These are phyloP conservation scores for Penicillium oxalicum DNA, from an alignment of 2,329 filamentous ascomycete genomes.

Conservation along the genomic window DNA sequence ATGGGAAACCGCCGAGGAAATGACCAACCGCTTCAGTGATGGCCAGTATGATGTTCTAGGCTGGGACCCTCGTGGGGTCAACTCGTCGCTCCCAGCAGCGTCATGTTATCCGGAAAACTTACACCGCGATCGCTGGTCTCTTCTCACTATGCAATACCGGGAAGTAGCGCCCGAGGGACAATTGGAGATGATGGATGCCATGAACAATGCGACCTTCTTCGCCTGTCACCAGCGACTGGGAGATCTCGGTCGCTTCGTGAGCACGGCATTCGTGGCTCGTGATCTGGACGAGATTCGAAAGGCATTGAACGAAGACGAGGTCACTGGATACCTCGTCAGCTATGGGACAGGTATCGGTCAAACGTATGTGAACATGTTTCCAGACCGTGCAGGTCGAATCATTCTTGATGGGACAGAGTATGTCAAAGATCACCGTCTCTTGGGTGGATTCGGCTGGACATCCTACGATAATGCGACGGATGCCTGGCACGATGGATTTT, in stretches of 20 bases:
- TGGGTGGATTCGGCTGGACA: constrained; percentile 15
- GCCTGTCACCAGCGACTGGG: constrained; percentile 13
- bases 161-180: constrained; percentile 9
- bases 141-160: constrained; percentile 8
- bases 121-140: constrained; percentile 12
- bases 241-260: constrained; percentile 14
- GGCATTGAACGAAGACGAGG: constrained; percentile 9
- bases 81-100: constrained; percentile 10
- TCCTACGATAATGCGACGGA: constrained; percentile 13
- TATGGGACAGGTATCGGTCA: constrained; percentile 16
- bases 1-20: constrained; percentile 11
- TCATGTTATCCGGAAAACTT: constrained; percentile 11
- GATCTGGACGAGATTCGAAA: constrained; percentile 16
- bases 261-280: constrained; percentile 12
- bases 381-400: constrained; percentile 10
- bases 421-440: constrained; percentile 10
- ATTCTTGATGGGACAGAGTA: constrained; percentile 15
- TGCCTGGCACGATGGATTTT: constrained; percentile 13
- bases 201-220: constrained; percentile 15
- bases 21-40: constrained; percentile 12
- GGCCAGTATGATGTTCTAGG: constrained; percentile 12
- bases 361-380: constrained; percentile 18
- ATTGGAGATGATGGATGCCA: constrained; percentile 9
- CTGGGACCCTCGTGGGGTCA: constrained; percentile 16
- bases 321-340: constrained; percentile 13